Evolutionary conservation across 495 filamentous ascomycete genomes (phyloP).

Genomic region (Neurospora sublineolata): DNA sequence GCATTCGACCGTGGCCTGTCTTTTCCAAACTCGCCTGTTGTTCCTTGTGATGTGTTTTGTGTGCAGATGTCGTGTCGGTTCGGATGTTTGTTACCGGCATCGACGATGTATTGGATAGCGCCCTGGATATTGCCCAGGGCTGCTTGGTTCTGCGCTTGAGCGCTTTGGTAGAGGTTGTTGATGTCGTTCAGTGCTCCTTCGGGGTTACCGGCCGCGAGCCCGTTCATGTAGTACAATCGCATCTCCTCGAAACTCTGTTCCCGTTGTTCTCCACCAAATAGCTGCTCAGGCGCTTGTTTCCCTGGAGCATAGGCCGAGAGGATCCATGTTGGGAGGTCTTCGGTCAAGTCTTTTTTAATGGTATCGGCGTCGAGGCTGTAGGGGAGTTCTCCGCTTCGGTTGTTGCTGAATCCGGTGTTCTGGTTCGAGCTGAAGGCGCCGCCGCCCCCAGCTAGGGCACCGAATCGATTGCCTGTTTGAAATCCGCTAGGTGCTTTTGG

Average conservation of each 20-base stretch:
- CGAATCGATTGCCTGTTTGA: constrained; percentile 24
- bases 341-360: constrained; percentile 53
- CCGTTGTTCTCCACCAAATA: constrained; percentile 66
- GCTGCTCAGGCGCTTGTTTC: constrained; percentile 57
- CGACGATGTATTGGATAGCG: constrained; percentile 60
- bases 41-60: constrained; percentile 22
- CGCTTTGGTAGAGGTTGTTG: constrained; percentile 42
- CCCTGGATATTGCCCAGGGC: constrained; percentile 55
- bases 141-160: constrained; percentile 56
- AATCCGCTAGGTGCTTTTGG: constrained; percentile 13
- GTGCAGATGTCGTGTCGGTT: constrained; percentile 66
- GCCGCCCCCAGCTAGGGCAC: constrained; percentile 13
- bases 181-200: constrained; percentile 56
- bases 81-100: constrained; percentile 60
- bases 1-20: constrained; percentile 2
- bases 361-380: constrained; percentile 38
- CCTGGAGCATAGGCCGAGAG: constrained; percentile 75
- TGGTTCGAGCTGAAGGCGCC: neutral
- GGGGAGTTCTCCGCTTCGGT: constrained; percentile 3
- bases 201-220: constrained; percentile 45
- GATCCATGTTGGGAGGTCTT: constrained; percentile 65
- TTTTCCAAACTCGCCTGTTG: constrained; percentile 15
- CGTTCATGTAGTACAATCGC: constrained; percentile 54
- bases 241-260: constrained; percentile 82
- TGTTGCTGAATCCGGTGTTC: neutral